Base-by-base conservation (phyloP, 179 eudicot genomes). In the Carnegiea gigantea region DNA sequence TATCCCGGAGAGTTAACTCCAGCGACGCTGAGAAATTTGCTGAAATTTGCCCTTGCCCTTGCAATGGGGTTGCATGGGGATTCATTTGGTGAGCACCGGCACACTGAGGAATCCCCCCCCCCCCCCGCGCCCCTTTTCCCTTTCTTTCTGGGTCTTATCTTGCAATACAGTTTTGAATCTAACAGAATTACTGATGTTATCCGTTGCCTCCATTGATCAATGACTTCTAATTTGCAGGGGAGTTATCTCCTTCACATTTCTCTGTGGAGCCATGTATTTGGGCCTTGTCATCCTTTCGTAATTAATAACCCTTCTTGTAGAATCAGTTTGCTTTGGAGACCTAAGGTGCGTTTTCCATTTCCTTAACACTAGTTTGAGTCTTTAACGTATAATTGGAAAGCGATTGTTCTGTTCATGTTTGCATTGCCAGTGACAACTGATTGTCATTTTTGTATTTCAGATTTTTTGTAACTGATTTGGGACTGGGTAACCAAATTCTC, bases 11-110 rank as follows among this genome's bases (percentile, higher is more conserved):
- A 85, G 99, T 94, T 62, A 60, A 94, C 87, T 88, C 99, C 0
- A 95, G 99, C 80, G 99, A 95, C 86, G 99, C 99, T 70, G 99
- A 95, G 92, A 94, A 94, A 86, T 95, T 95, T 79, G 99, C 99
- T 23, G 99, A 95, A 89, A 72, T 95, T 80, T 95, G 99, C 78
- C 97, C 97, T 14, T 95, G 99, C 86, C 98, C 98, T 21, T 95
- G 99, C 80, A 94, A 90, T 80, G 99, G 99, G 73, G 88, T 84
- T 78, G 98, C 88, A 21, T 95, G 99, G 99, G 99, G 99, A 78
- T 90, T 91, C 73, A 87, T 91, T 67, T 91, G 89, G 90, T 87
- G 77, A 82, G 88, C 71, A 49, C 38, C 75, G 23, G 14, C 26
- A 44, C 4, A 20, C 38, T 48, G 53, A 48, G 11, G 14, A 48